Base-by-base conservation (phyloP, 1,284 basidiomycete species). In the Rhodotorula sp. region DNA sequence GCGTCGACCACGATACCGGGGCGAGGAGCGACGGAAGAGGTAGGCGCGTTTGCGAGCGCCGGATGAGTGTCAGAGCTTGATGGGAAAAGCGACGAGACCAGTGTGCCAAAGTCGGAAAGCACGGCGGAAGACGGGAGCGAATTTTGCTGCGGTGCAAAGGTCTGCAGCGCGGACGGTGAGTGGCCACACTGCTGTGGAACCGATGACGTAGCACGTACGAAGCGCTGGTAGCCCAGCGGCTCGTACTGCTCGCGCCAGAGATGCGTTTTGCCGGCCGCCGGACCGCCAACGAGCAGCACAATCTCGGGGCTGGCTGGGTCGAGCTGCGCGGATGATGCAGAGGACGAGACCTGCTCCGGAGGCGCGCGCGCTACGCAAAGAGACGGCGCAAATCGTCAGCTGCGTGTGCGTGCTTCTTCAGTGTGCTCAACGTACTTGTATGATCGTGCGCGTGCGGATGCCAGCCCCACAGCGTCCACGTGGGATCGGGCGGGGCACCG, bases 281-380 rank as follows among this genome's bases (percentile, higher is more conserved):
- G 95, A 64, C 88, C 88, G 17, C 95, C 95, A 7, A 93, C 90
- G 75, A 98, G 93, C 7, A 98, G 73, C 2, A 97, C 88, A 3
- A 96, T 83, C 70, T 86, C 85, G 62, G 79, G 74, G 53, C 54
- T 21, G 0, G 25, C 12, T 1, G 53, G 25, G 53, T 25, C 27
- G 16, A 34, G 27, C 25, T 34, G 53, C 53, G 16, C 16, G 2
- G 4, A 16, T 10, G 53, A 27, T 9, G 53, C 34, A 34, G 34
- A 34, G 34, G 34, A 34, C 34, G 34, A 34, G 34, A 34, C 34
- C 34, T 34, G 34, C 34, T 34, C 34, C 34, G 34, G 34, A 34
- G 34, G 3, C 34, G 34, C 34, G 34, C 34, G 34, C 34, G 34
- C 34, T 34, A 34, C 34, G 34, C 34, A 34, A 34, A 34, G 34